These are phyloP conservation scores for Alectoria sarmentosa DNA, from an alignment of 495 filamentous ascomycete species.

Conservation along the genomic window DNA sequence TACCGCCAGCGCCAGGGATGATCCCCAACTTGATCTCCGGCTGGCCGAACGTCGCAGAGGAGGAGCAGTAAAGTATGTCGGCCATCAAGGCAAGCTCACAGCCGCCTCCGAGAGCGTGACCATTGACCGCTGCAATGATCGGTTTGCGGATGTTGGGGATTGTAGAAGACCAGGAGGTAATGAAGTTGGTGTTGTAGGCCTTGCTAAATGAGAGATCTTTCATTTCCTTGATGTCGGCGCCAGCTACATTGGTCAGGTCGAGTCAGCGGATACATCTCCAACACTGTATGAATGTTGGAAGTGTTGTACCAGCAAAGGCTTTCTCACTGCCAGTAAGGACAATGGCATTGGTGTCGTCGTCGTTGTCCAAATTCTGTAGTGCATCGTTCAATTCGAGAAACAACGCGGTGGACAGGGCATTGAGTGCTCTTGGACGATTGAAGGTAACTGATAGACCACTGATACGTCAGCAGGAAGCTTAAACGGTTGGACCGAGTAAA, in stretches of 20 bases:
- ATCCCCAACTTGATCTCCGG: conserved; percentile 92
- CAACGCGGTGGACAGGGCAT: conserved; percentile 81
- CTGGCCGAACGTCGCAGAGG: conserved; percentile 81
- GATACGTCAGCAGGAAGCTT: conserved; percentile 6
- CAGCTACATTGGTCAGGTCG: conserved; percentile 44
- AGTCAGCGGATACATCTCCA: conserved; percentile 13
- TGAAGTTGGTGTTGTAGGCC: conserved; percentile 84
- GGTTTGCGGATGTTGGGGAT: conserved; percentile 80
- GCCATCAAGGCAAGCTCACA: conserved; percentile 98
- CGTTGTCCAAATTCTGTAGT: conserved; percentile 61
- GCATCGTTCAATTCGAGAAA: conserved; percentile 85
- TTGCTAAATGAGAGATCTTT: conserved; percentile 74
- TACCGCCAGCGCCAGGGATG: conserved; percentile 88
- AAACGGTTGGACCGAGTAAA: not conserved
- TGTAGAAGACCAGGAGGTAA: conserved; percentile 83
- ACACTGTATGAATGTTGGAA: not conserved
- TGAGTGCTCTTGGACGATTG: conserved; percentile 89
- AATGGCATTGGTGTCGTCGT: conserved; percentile 64
- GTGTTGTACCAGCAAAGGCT: conserved; percentile 65
- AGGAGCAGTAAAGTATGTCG: conserved; percentile 86
- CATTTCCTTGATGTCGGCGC: conserved; percentile 99
- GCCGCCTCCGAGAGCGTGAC: conserved; percentile 88
- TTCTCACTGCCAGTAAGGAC: conserved; percentile 80
- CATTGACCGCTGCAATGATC: conserved; percentile 87
- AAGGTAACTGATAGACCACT: conserved; percentile 62